Percentiles rank a stretch among this genome's conserved stretches.
phyloP scores from a whole-genome alignment of 2,329 filamentous ascomycete species.

The Claviceps sp. region DNA sequence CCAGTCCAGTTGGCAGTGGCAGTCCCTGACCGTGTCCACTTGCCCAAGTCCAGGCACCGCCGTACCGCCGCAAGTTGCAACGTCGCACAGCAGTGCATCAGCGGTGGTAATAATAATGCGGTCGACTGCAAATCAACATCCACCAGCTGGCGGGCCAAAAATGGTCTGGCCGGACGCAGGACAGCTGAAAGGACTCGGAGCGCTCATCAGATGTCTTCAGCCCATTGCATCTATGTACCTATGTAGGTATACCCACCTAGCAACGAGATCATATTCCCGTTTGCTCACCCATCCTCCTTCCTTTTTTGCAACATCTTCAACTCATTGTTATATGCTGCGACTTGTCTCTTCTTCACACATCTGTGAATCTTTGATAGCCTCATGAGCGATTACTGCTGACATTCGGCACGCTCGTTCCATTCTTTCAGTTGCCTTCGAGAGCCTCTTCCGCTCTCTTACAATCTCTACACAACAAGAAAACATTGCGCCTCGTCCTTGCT shows the following conservation, averaged over 20 bases:
- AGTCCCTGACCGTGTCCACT: no score
- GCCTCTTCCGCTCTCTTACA: neutral
- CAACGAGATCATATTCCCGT: neutral
- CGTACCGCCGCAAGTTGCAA: neutral
- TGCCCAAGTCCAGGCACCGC: neutral
- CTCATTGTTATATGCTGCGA: neutral
- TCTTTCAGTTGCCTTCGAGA: constrained; percentile 5
- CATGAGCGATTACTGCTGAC: constrained; percentile 4
- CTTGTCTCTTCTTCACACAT: neutral
- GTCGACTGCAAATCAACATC: neutral
- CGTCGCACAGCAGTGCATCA: neutral
- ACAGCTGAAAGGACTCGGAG: neutral
- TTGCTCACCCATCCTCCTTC: neutral
- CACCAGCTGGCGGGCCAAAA: neutral
- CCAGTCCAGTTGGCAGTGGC: no score
- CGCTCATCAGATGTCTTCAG: no score
- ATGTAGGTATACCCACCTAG: neutral
- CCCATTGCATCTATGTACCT: no score
- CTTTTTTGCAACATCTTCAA: neutral
- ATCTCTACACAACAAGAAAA: neutral
- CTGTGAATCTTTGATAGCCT: constrained; percentile 2
- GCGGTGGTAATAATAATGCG: neutral
- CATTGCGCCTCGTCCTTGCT: neutral
- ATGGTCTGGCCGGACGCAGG: neutral
- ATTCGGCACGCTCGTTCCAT: constrained; percentile 7